A percentile compares a stretch with the other conserved stretches of the same genome.
Evolutionary conservation across 2,329 filamentous ascomycete species (phyloP).

Genomic region (Arthrobotrys conoides): DNA sequence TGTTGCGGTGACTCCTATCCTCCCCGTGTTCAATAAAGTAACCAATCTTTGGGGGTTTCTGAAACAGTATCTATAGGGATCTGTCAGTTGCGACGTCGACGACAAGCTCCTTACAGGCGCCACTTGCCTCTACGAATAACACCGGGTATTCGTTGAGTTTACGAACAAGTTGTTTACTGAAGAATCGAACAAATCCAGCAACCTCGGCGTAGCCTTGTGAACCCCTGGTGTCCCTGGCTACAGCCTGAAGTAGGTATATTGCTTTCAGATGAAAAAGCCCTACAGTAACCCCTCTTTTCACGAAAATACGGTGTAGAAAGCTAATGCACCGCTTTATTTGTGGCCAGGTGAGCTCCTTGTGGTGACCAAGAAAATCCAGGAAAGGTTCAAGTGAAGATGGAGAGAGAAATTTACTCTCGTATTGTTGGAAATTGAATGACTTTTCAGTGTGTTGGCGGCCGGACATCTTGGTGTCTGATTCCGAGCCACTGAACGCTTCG

Average conservation of each 20-base stretch:
- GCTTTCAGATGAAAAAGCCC: slow-evolving; percentile 93
- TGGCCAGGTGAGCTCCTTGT: slow-evolving; percentile 80
- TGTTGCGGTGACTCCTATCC: slow-evolving; percentile 77
- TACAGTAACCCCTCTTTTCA: slow-evolving; percentile 92
- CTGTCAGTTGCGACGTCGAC: background rate
- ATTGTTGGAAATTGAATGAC: slow-evolving; percentile 92
- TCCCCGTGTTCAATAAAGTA: slow-evolving; percentile 93
- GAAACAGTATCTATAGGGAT: slow-evolving; percentile 79
- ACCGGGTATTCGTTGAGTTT: slow-evolving; percentile 89
- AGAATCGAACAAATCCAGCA: slow-evolving; percentile 88
- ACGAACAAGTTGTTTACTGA: slow-evolving; percentile 84
- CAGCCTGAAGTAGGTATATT: slow-evolving; percentile 85
- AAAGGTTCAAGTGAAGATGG: slow-evolving; percentile 93
- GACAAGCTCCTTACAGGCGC: too few relatives aligned
- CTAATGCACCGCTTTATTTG: slow-evolving; percentile 94
- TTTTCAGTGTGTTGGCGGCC: slow-evolving; percentile 84
- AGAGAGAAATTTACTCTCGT: slow-evolving; percentile 82
- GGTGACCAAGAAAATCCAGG: slow-evolving; percentile 82
- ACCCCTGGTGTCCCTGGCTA: slow-evolving; percentile 89
- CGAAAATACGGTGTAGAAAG: slow-evolving; percentile 92
- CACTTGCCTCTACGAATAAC: slow-evolving; percentile 78
- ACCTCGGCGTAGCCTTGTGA: slow-evolving; percentile 87
- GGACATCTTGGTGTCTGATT: slow-evolving; percentile 80
- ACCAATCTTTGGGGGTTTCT: slow-evolving; percentile 85
- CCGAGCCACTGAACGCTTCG: slow-evolving; percentile 75